Percentiles rank a stretch among this genome's conserved stretches.
phyloP scores from a whole-genome alignment of 2,329 filamentous ascomycete genomes.

The Fusarium torulosum region DNA sequence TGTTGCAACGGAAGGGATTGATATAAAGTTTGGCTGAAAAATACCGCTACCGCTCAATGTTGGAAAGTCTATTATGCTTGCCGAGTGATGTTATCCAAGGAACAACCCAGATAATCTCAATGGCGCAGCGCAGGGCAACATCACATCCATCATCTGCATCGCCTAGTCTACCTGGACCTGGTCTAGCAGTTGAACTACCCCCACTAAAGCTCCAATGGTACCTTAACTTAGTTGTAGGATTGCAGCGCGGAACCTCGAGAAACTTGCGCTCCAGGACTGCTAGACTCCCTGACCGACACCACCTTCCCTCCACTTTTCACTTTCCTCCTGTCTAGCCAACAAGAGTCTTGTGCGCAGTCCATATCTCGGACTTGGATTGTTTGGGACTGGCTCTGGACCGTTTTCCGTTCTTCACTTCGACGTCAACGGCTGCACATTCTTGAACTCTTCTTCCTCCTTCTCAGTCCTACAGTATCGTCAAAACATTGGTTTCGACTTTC shows the following conservation, averaged over 20 bases:
- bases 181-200: slow-evolving; percentile 6
- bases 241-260: neutral
- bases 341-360: slow-evolving; percentile 11
- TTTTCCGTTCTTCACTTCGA: slow-evolving; percentile 6
- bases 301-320: slow-evolving; percentile 21
- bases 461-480: slow-evolving; percentile 18
- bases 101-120: slow-evolving; percentile 9
- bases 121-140: neutral
- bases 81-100: neutral
- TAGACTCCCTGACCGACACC: slow-evolving; percentile 13
- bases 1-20: no score
- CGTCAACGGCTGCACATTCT: slow-evolving; percentile 29
- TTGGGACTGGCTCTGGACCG: slow-evolving; percentile 9
- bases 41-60: neutral
- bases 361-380: slow-evolving; percentile 25
- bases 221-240: slow-evolving; percentile 3
- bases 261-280: neutral
- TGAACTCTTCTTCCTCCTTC: slow-evolving; percentile 36
- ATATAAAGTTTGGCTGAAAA: no score
- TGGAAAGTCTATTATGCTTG: neutral
- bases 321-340: slow-evolving; percentile 14
- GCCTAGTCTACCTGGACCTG: slow-evolving; percentile 14
- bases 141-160: neutral
- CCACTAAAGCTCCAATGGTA: slow-evolving; percentile 32
- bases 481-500: slow-evolving; percentile 12